Conservation (phyloP, 495 filamentous ascomycete genomes). For the Talaromyces thailandensis region DNA sequence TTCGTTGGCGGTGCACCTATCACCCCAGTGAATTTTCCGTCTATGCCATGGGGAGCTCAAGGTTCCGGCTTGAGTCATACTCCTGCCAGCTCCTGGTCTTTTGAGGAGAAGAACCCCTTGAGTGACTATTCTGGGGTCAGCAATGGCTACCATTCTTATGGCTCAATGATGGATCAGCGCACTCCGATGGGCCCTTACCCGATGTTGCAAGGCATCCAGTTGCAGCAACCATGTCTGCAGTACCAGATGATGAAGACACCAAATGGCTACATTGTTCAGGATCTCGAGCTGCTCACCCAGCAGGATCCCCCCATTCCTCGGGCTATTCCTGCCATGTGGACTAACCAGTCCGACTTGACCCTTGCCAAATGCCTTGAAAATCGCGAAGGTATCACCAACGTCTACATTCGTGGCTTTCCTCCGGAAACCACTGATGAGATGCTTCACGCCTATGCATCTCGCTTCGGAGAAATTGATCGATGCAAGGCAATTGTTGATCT, state of each 20-base stretch:
- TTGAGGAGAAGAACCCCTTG: conserved; percentile 11
- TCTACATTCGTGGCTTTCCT: conserved; percentile 92
- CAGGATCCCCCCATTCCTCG: conserved; percentile 75
- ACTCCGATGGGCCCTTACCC: conserved; percentile 15
- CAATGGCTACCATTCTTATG: conserved; percentile 16
- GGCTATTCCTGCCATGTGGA: conserved; percentile 80
- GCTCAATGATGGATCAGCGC: conserved; percentile 13
- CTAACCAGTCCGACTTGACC: conserved; percentile 61
- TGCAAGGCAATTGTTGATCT: conserved; percentile 97
- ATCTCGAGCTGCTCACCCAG: conserved; percentile 61
- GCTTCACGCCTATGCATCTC: conserved; percentile 66
- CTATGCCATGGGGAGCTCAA: conserved; percentile 17
- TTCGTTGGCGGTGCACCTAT: conserved; percentile 14
- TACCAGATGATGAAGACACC: conserved; percentile 35
- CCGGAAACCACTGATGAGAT: conserved; percentile 92
- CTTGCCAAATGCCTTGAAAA: conserved; percentile 90
- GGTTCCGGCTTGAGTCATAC: conserved; percentile 5
- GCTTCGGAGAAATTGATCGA: conserved; percentile 85
- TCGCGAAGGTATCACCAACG: conserved; percentile 78
- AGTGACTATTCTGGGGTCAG: not conserved
- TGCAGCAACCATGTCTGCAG: conserved; percentile 18
- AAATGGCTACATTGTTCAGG: conserved; percentile 49
- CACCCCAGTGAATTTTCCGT: conserved; percentile 10
- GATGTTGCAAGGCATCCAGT: conserved; percentile 11
- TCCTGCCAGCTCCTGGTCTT: conserved; percentile 5